These are phyloP conservation scores for Neofusicoccum parvum DNA, from an alignment of 2,329 filamentous ascomycete genomes.

Conservation along the genomic window DNA sequence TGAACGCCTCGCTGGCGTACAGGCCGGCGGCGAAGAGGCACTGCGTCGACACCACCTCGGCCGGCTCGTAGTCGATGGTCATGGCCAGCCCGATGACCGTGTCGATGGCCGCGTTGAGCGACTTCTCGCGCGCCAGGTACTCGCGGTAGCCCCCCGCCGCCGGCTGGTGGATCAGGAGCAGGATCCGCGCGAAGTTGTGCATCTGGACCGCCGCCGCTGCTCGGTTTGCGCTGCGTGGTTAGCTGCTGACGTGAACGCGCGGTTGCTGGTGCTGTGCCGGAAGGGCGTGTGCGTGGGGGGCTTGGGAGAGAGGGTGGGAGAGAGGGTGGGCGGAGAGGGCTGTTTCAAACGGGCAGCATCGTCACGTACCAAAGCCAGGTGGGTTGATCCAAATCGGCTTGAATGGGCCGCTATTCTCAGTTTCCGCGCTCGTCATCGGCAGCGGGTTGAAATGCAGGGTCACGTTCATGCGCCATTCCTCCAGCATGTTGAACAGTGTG, in stretches of 20 bases:
- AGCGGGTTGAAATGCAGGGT: slow-evolving; percentile 49
- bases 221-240: slow-evolving; percentile 27
- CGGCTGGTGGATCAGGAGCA: slow-evolving; percentile 57
- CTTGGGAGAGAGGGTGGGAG: not conserved
- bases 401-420: slow-evolving; percentile 34
- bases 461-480: slow-evolving; percentile 53
- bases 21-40: slow-evolving; percentile 22
- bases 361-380: slow-evolving; percentile 42
- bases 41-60: slow-evolving; percentile 21
- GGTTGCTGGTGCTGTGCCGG: slow-evolving; percentile 23
- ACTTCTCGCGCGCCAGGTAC: slow-evolving; percentile 48
- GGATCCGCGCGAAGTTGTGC: slow-evolving; percentile 55
- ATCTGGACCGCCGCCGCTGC: slow-evolving; percentile 53
- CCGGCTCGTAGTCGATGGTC: slow-evolving; percentile 18
- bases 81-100: slow-evolving; percentile 25
- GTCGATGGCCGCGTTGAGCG: slow-evolving; percentile 51
- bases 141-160: slow-evolving; percentile 53
- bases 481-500: slow-evolving; percentile 50
- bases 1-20: slow-evolving; percentile 28
- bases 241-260: slow-evolving; percentile 30
- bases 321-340: not conserved
- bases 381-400: slow-evolving; percentile 57
- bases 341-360: not conserved
- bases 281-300: not conserved
- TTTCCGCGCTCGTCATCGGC: slow-evolving; percentile 28